Conservation (phyloP, 148 eudicot genomes). For the Gaultheria prostrata region DNA sequence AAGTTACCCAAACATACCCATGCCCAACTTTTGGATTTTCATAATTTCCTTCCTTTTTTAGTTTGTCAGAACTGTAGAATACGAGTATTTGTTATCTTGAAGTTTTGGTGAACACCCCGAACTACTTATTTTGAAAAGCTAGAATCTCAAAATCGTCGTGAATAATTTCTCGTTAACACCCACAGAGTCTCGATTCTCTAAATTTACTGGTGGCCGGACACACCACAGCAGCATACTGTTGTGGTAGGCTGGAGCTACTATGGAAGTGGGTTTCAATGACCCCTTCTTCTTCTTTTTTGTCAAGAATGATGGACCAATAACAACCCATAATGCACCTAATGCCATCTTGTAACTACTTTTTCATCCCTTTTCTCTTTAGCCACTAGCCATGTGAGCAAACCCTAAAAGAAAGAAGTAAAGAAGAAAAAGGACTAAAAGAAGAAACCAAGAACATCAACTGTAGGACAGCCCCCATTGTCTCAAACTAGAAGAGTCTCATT, state of each 20-base stretch:
- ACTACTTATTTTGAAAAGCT: too few relatives aligned
- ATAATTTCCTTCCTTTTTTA: too few relatives aligned
- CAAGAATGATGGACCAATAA: background rate
- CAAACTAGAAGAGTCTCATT: background rate
- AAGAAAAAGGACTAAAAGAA: background rate
- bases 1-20: too few relatives aligned
- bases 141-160: too few relatives aligned
- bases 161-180: too few relatives aligned
- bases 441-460: slow-evolving; percentile 1
- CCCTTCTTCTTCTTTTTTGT: background rate
- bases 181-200: background rate
- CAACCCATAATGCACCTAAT: background rate
- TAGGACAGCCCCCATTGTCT: background rate
- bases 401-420: background rate
- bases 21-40: too few relatives aligned
- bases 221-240: background rate
- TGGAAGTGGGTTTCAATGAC: background rate
- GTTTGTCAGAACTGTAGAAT: too few relatives aligned
- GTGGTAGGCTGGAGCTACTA: background rate
- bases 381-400: background rate
- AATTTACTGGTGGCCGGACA: background rate
- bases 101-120: too few relatives aligned
- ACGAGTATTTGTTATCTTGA: too few relatives aligned
- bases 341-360: background rate
- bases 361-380: background rate